Percentiles rank a stretch among this genome's conserved stretches.
Conservation (phyloP, 2,329 filamentous ascomycete species). For the Daldinia sp. region DNA sequence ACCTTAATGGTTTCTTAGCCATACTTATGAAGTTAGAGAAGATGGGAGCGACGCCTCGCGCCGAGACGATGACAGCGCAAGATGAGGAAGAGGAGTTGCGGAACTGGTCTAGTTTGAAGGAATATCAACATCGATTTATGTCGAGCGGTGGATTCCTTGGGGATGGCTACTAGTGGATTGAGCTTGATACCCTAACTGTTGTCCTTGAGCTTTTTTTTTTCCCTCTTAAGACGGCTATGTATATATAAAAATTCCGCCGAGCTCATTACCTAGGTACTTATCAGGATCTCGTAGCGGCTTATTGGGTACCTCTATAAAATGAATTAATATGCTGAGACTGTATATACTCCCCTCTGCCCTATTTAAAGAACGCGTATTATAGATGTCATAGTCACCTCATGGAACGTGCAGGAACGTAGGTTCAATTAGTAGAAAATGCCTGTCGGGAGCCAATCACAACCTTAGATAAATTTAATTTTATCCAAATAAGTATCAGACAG, state of each 20-base stretch:
- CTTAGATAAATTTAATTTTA: not conserved
- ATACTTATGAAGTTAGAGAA: conserved; percentile 81
- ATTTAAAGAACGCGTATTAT: not conserved
- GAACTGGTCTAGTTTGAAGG: conserved; percentile 82
- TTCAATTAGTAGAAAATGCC: not conserved
- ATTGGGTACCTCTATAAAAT: not conserved
- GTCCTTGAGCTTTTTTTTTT: not conserved
- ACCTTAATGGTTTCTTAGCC: conserved; percentile 78
- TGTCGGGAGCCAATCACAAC: conserved; percentile 2
- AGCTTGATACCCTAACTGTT: not conserved
- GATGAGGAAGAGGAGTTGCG: conserved; percentile 82
- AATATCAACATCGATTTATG: conserved; percentile 80
- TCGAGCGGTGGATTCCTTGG: conserved; percentile 69
- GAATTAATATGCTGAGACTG: not conserved
- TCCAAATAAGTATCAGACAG: not conserved
- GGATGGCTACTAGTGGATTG: conserved; percentile 30
- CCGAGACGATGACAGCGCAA: conserved; percentile 60
- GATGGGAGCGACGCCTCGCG: conserved; percentile 59
- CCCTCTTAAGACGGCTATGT: not conserved
- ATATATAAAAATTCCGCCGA: not conserved
- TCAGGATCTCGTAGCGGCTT: not conserved
- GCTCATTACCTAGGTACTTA: not conserved
- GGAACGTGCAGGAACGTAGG: not conserved
- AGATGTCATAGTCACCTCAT: not conserved
- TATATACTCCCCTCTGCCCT: not conserved